A percentile compares a stretch with the other conserved stretches of the same genome.
Evolutionary conservation across 1,284 basidiomycete species (phyloP).

Genomic region (Apiotrichum brassicae): DNA sequence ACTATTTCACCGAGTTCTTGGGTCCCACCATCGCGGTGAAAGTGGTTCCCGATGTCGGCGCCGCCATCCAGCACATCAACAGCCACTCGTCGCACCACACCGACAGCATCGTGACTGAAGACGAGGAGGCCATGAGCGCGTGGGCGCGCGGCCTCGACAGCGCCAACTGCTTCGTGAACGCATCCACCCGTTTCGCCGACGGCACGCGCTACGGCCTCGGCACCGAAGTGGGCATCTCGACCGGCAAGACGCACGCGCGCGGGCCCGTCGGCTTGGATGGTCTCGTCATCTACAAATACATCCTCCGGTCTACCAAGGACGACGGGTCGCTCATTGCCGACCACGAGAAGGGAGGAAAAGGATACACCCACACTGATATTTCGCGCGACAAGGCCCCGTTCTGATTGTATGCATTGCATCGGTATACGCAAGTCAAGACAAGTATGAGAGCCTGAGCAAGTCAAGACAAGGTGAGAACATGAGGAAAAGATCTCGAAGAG

Average conservation of each 20-base stretch:
- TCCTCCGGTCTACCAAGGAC: slow-evolving; percentile 65
- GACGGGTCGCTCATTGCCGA: slow-evolving; percentile 63
- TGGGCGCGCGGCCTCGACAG: slow-evolving; percentile 87
- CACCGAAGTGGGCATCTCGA: slow-evolving; percentile 96
- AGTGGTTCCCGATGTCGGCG: slow-evolving; percentile 60
- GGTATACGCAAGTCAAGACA: too few relatives aligned
- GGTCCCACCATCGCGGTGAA: slow-evolving; percentile 74
- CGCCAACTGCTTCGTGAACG: slow-evolving; percentile 90
- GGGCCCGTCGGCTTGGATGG: slow-evolving; percentile 96
- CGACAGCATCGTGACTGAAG: slow-evolving; percentile 86
- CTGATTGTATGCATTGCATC: slow-evolving; percentile 14
- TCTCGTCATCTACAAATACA: slow-evolving; percentile 89
- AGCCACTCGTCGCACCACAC: slow-evolving; percentile 91
- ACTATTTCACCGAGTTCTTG: slow-evolving; percentile 85
- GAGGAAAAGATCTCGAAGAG: too few relatives aligned
- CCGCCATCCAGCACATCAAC: slow-evolving; percentile 86
- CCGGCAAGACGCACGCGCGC: slow-evolving; percentile 90
- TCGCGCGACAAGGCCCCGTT: slow-evolving; percentile 33
- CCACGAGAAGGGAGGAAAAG: slow-evolving; percentile 56
- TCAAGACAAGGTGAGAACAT: too few relatives aligned
- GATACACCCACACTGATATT: slow-evolving; percentile 61
- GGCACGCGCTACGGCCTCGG: slow-evolving; percentile 96
- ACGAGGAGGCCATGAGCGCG: slow-evolving; percentile 56
- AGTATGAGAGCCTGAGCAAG: too few relatives aligned
- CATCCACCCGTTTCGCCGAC: slow-evolving; percentile 91